Evolutionary conservation across 2,329 filamentous ascomycete genomes (phyloP).

Genomic region (Canariomyces notabilis): DNA sequence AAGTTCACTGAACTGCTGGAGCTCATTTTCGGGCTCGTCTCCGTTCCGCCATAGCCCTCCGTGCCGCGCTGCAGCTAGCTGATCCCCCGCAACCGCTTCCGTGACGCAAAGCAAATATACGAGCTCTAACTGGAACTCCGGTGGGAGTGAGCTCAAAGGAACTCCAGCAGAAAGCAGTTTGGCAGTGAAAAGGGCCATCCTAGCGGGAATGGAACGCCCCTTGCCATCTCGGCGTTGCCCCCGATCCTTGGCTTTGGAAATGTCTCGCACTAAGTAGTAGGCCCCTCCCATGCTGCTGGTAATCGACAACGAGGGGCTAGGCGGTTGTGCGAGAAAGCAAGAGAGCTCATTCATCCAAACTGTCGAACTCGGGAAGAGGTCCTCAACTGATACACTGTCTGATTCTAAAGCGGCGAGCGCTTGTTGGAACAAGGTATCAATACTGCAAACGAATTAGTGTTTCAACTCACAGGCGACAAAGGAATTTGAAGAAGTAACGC

Average conservation of each 20-base stretch:
- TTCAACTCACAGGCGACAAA: neutral
- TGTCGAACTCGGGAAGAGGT: conserved; percentile 58
- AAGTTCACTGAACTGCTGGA: conserved; percentile 40
- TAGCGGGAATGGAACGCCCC: conserved; percentile 66
- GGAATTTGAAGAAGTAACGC: conserved; percentile 19
- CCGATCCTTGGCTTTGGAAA: conserved; percentile 18
- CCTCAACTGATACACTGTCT: conserved; percentile 32
- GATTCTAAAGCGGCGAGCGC: conserved; percentile 37
- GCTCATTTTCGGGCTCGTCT: conserved; percentile 34
- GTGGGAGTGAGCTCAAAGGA: conserved; percentile 36
- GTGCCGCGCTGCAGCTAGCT: conserved; percentile 42
- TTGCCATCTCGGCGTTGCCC: conserved; percentile 53
- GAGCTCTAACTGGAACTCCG: conserved; percentile 43
- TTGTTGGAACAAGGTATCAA: conserved; percentile 51
- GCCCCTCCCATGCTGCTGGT: conserved; percentile 68
- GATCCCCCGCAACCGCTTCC: conserved; percentile 48
- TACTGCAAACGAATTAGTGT: conserved; percentile 31
- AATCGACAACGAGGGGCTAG: conserved; percentile 64
- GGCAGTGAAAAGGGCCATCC: conserved; percentile 68
- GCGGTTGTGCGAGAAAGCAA: conserved; percentile 46
- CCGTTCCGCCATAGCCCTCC: conserved; percentile 43
- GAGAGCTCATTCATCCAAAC: conserved; percentile 62
- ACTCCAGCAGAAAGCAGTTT: conserved; percentile 48
- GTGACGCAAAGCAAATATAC: conserved; percentile 49
- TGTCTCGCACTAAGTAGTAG: conserved; percentile 54